phyloP scores from a whole-genome alignment of 2,329 filamentous ascomycete species.

The Madurella fahalii region DNA sequence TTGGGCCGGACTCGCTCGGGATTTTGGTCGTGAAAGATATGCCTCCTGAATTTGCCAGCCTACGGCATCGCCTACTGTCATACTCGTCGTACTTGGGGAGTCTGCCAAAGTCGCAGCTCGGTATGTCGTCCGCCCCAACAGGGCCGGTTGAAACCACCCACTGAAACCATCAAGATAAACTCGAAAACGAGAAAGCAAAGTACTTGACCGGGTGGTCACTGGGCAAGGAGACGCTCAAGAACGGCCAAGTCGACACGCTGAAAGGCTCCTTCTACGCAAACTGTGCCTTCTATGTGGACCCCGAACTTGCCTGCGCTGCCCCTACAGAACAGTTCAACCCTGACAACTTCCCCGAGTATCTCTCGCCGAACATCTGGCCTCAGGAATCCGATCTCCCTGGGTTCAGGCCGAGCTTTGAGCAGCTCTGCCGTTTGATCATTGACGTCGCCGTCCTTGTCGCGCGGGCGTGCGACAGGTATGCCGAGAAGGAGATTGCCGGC shows the following conservation, averaged over 20 bases:
- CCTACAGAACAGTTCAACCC: constrained; percentile 56
- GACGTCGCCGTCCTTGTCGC: constrained; percentile 87
- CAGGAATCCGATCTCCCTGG: constrained; percentile 62
- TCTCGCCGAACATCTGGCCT: constrained; percentile 88
- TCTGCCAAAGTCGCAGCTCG: constrained; percentile 65
- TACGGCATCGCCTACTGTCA: constrained; percentile 72
- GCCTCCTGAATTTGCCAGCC: constrained; percentile 63
- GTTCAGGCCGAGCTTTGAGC: constrained; percentile 68
- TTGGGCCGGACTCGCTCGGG: constrained; percentile 84
- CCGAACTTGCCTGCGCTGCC: constrained; percentile 55
- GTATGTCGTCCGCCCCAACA: constrained; percentile 42
- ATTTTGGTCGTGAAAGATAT: constrained; percentile 92
- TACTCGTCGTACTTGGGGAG: constrained; percentile 88
- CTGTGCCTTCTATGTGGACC: constrained; percentile 71
- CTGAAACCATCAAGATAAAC: constrained; percentile 39
- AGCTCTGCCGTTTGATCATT: constrained; percentile 79
- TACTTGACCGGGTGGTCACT: constrained; percentile 73
- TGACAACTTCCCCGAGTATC: constrained; percentile 77
- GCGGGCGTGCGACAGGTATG: constrained; percentile 83
- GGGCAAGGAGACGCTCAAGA: constrained; percentile 76
- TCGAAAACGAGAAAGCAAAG: constrained; percentile 58
- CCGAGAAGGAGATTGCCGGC: constrained; percentile 68
- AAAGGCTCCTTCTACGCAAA: constrained; percentile 86
- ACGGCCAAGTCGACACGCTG: constrained; percentile 71
- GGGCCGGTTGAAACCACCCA: neutral